These are phyloP conservation scores for Psidium friedrichsthalianum DNA, from an alignment of 345 rosid species.

Conservation along the genomic window DNA sequence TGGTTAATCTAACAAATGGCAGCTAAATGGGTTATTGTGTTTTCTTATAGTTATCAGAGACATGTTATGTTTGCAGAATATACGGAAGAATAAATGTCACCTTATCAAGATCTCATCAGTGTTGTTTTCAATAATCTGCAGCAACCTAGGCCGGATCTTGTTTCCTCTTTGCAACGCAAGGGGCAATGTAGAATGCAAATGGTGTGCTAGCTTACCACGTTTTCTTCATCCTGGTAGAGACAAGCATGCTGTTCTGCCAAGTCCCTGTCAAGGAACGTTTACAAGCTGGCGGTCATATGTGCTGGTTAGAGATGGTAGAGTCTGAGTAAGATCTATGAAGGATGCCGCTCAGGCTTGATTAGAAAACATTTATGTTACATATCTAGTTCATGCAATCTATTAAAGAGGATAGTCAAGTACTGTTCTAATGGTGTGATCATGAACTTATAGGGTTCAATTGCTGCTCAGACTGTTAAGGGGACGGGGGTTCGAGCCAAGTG, in stretches of 20 bases:
- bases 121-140: slow-evolving; percentile 11
- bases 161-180: too few relatives aligned
- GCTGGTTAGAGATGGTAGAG: too few relatives aligned
- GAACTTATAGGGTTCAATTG: slow-evolving; percentile 42
- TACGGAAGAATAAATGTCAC: not conserved
- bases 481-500: slow-evolving; percentile 96
- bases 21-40: not conserved
- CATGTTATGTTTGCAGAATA: not conserved
- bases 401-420: not conserved
- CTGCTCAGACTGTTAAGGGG: slow-evolving; percentile 79
- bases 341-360: too few relatives aligned
- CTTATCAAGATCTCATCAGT: not conserved
- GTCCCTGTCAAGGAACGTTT: too few relatives aligned
- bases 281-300: too few relatives aligned
- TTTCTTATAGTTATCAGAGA: not conserved
- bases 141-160: slow-evolving; percentile 79
- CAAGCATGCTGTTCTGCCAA: too few relatives aligned
- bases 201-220: too few relatives aligned
- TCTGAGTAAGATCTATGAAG: too few relatives aligned
- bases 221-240: too few relatives aligned
- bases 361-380: not conserved
- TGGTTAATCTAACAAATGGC: not conserved
- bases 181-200: too few relatives aligned
- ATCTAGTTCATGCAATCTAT: not conserved
- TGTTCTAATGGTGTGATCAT: not conserved